Evolutionary conservation across 1,284 basidiomycete genomes (phyloP), one percentile per base, ranked within the genome.

Genomic region (Fomitopsis betulina): DNA sequence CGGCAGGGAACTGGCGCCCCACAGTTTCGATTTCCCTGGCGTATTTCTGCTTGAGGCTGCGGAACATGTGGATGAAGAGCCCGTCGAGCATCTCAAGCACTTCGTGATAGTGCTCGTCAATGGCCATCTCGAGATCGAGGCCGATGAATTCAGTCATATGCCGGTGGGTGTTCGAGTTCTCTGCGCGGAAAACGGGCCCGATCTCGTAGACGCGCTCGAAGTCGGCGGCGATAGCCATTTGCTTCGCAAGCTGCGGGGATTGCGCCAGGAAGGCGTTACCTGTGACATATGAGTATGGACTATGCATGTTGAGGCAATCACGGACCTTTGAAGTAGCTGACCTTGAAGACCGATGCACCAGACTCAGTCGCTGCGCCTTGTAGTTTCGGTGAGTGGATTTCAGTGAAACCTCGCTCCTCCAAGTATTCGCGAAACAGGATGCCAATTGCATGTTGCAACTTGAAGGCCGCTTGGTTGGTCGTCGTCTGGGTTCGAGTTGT

Each of bases 61-160:
- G 79, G 83, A 98, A 98, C 69, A 98, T 91, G 67, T 79, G 78
- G 67, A 93, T 79, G 72, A 97, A 86, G 71, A 96, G 81, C 54
- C 79, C 80, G 72, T 98, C 95, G 58, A 98, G 82, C 38, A 92
- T 73, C 66, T 96, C 93, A 77, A 96, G 82, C 32, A 93, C 93
- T 73, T 96, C 97, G 76, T 99, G 96, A 70, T 99, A 99, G 73
- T 98, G 95, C 72, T 98, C 95, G 70, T 98, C 92, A 64, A 99
- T 95, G 2, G 88, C 83, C 97, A 99, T 99, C 75, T 99, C 97
- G 65, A 99, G 82, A 91, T 99, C 97, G 65, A 99, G 88, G 53
- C 97, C 97, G 65, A 95, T 93, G 75, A 98, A 99, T 75, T 99
- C 97, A 49, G 97, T 99, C 79, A 99, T 83, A 79, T 99, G 97